Evolutionary conservation across 805 yeast species (phyloP).

Genomic region (Candida pseudofarinosa): DNA sequence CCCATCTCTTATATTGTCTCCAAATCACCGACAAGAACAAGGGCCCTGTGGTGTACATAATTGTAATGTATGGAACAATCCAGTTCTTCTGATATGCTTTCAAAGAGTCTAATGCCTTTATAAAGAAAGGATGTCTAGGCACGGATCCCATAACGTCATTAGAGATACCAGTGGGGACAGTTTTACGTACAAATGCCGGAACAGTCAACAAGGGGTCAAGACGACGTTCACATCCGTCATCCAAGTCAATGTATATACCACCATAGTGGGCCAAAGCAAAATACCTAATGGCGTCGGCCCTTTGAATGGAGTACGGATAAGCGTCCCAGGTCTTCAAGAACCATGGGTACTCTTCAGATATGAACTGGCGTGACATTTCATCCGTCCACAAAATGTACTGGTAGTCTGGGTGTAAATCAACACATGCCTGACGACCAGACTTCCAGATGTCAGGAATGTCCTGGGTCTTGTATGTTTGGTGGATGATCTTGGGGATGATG

Average conservation of each 20-base stretch:
- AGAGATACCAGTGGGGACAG: slow-evolving; percentile 86
- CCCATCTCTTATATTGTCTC: slow-evolving; percentile 84
- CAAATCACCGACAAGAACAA: slow-evolving; percentile 79
- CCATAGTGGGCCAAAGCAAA: slow-evolving; percentile 81
- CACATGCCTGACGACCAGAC: slow-evolving; percentile 71
- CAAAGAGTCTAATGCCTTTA: slow-evolving; percentile 62
- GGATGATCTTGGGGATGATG: slow-evolving; percentile 84
- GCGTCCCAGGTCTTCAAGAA: slow-evolving; percentile 72
- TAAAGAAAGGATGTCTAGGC: slow-evolving; percentile 82
- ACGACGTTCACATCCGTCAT: slow-evolving; percentile 77
- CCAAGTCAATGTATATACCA: slow-evolving; percentile 86
- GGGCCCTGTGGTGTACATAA: slow-evolving; percentile 93
- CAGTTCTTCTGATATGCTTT: slow-evolving; percentile 61
- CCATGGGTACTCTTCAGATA: slow-evolving; percentile 80
- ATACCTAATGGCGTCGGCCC: slow-evolving; percentile 90
- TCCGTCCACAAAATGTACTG: slow-evolving; percentile 91
- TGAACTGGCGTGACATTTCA: slow-evolving; percentile 72
- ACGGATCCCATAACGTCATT: slow-evolving; percentile 91
- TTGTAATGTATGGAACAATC: slow-evolving; percentile 83
- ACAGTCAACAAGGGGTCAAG: slow-evolving; percentile 77
- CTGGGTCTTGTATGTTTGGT: slow-evolving; percentile 83
- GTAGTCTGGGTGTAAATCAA: slow-evolving; percentile 80
- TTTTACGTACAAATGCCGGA: slow-evolving; percentile 84
- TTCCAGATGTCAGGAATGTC: slow-evolving; percentile 80
- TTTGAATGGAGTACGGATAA: slow-evolving; percentile 75